Conservation (phyloP, 2,329 filamentous ascomycete species). For the Verticillium tricorpus region DNA sequence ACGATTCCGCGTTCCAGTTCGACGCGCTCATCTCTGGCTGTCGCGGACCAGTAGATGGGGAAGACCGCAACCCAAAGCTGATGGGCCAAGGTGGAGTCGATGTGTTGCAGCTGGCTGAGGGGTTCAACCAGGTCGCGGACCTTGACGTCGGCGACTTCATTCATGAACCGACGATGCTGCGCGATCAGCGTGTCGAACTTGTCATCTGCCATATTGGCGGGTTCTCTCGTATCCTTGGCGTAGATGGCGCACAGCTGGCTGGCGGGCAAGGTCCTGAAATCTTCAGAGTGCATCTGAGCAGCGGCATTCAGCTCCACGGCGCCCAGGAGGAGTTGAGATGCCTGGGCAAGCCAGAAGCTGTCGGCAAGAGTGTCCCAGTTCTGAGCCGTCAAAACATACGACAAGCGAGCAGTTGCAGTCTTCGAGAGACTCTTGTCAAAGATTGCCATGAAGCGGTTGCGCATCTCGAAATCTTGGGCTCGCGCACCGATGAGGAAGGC, state of each 20-base stretch:
- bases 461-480: constrained; percentile 92
- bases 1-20: constrained; percentile 91
- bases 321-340: constrained; percentile 86
- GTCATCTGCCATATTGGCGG: constrained; percentile 72
- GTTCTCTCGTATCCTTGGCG: constrained; percentile 60
- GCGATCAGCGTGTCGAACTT: constrained; percentile 75
- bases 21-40: constrained; percentile 79
- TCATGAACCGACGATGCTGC: constrained; percentile 76
- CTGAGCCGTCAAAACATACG: constrained; percentile 84
- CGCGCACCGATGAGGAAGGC: constrained; percentile 94
- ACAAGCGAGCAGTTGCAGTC: constrained; percentile 80
- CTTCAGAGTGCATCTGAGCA: constrained; percentile 74
- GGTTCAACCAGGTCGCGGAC: constrained; percentile 87
- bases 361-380: constrained; percentile 96
- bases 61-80: constrained; percentile 90
- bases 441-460: constrained; percentile 92
- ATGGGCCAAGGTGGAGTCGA: constrained; percentile 75
- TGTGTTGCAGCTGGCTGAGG: constrained; percentile 85
- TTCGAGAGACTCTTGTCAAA: constrained; percentile 95
- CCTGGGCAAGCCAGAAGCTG: constrained; percentile 95
- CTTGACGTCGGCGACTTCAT: constrained; percentile 79
- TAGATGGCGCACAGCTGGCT: constrained; percentile 72
- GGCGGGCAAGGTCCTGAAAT: constrained; percentile 73
- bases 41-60: constrained; percentile 88
- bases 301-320: constrained; percentile 81